A percentile compares a stretch with the other conserved stretches of the same genome.
Conservation (phyloP, 192 early-diverging fungal genomes). For the Cetraspora pellucida region DNA sequence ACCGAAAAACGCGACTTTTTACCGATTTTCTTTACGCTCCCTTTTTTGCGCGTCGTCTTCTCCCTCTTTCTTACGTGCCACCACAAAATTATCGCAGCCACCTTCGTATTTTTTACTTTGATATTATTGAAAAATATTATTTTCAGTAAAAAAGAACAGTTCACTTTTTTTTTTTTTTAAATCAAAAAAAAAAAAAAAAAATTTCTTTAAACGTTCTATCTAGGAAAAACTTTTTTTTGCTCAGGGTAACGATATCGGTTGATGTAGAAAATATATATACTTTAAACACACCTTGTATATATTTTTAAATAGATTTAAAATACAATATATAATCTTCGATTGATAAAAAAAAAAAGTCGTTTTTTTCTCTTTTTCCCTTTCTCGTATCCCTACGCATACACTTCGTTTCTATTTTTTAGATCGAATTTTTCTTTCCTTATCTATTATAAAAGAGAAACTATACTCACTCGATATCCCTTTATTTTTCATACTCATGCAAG, state of each 20-base stretch:
- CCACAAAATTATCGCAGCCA: constrained; percentile 4
- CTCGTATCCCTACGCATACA: not conserved
- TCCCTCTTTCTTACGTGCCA: constrained; percentile 19
- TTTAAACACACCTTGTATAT: not conserved
- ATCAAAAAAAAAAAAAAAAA: not conserved
- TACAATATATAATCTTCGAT: not conserved
- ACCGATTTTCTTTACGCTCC: constrained; percentile 15
- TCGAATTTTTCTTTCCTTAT: not conserved
- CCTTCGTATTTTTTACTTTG: not conserved
- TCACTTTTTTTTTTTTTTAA: not conserved
- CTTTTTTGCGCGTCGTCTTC: constrained; percentile 23
- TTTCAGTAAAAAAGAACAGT: not conserved
- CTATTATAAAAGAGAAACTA: not conserved
- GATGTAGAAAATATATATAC: no score
- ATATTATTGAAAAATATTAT: not conserved
- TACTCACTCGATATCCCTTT: not conserved
- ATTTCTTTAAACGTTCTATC: not conserved
- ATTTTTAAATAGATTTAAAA: not conserved
- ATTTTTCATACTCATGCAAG: constrained; percentile 26
- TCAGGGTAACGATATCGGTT: no score
- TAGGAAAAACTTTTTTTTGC: no score
- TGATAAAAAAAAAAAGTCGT: not conserved
- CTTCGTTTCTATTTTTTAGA: not conserved
- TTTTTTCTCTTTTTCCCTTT: not conserved
- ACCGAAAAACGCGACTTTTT: constrained; percentile 20